Base-by-base conservation (phyloP, 1,284 basidiomycete genomes). In the Irpex sp. region DNA sequence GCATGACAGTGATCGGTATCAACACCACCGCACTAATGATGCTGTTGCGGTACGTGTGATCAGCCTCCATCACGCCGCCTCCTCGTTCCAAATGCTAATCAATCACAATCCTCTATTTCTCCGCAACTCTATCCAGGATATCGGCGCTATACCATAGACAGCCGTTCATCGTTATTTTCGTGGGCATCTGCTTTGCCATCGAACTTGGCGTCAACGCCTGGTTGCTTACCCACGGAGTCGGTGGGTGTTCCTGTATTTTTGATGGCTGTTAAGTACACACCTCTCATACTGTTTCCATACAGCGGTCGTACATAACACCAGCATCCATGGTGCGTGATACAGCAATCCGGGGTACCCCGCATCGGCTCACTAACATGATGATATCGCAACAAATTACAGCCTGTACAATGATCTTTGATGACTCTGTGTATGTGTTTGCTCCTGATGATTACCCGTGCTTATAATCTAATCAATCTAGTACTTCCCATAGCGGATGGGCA, bases 361-460 rank as follows among this genome's bases (percentile, higher is more conserved):
- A 46, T 13, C 17, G n/a, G 31, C 31, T 1, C 31, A 33, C 31
- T 33, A 33, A 33, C 31, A n/a, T 57, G 21, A 60, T n/a, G 9
- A 17, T 21, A 51, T 51, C 49, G 13, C 17, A 5, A 26, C 49
- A 31, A 43, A 26, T 5, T 1, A n/a, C 21, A 84, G 83, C 81
- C 2, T 86, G 83, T 66, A 83, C 81, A 7, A 83, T 84, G 81
- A 77, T 85, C 15, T 83, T 83, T 65, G 76, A 81, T 65, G 72
- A 74, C 47, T 68, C 63, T 39, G 72, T 77, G 79, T 80, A 67
- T 66, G 39, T 31, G 15, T 17, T 53, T 33, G 47, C 21, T 17
- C 36, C n/a, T 56, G 21, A 31, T 15, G 15, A n/a, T 31, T 15
- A 39, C 46, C n/a, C 5, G 33, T 19, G 17, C 13, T 47, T 17